Evolutionary conservation across 2,329 filamentous ascomycete genomes (phyloP), one percentile per base, ranked within the genome.

Genomic region (Cordyceps cicadae): DNA sequence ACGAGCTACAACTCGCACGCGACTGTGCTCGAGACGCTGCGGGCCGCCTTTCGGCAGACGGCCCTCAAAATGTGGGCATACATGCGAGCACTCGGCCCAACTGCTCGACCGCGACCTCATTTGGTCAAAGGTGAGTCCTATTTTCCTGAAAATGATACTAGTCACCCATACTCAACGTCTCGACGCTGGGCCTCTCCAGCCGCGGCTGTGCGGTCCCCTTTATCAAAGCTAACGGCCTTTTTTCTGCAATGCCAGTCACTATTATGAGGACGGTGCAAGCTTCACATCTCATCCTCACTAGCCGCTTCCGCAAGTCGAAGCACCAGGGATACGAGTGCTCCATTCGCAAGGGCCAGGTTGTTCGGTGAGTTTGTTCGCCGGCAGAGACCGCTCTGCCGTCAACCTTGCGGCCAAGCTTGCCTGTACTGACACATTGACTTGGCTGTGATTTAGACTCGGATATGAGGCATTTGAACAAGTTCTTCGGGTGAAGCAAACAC

Each of bases 61-160:
- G 92, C 90, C 9, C 85, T 84, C 75, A 95, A 93, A 75, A 83
- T 83, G 76, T 85, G 81, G 80, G 81, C 81, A 0, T 87, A 87
- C 65, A 70, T 76, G 7, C 76, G 79, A 8, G 86, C 84, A 62
- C 76, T 97, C 37, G 78, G 82, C 2, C 70, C 68, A 39, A 67
- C 69, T 5, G 82, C 80, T 66, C 83, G 82, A 64, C 89, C 88
- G 2, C 72, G 78, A 7, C 69, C 78, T 3, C 73, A 70, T 34
- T 72, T 96, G n/a, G 74, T 93, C 37, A 86, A 77, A 76, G 81
- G 86, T 87, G 74, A 72, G 83, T 74, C 19, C n/a, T 46, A 0
- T 48, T n/a, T 2, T 29, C 2, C 34, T 29, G 24, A 24, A 24
- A 24, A 24, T 3, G 2, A 24, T 29, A 29, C 5, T 29, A 1